Evolutionary conservation across 352 stramenopile genomes (phyloP).

Genomic region (Albugo candida): DNA sequence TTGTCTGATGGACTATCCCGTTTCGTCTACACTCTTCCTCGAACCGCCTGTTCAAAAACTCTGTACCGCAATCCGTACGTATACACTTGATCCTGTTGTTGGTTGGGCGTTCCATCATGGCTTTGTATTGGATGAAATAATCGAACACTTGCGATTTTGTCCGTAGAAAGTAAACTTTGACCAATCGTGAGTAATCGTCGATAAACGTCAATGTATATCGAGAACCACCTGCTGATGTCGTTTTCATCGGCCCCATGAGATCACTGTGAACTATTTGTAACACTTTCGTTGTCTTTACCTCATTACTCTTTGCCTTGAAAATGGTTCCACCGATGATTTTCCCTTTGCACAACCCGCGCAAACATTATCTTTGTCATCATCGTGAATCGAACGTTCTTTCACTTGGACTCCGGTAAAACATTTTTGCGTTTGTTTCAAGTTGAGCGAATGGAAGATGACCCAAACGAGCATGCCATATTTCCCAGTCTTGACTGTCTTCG

Average conservation of each 20-base stretch:
- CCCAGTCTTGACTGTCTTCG: background rate
- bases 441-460: background rate
- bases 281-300: background rate
- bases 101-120: slow-evolving; percentile 1
- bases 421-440: background rate
- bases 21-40: background rate
- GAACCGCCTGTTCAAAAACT: slow-evolving; percentile 5
- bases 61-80: slow-evolving; percentile 8
- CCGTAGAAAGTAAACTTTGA: slow-evolving; percentile 9
- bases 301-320: background rate
- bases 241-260: background rate
- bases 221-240: background rate
- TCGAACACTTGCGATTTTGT: slow-evolving; percentile 8
- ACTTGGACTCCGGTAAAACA: background rate
- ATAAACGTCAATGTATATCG: slow-evolving; percentile 6
- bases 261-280: background rate
- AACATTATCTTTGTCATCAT: slow-evolving; percentile 1
- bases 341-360: background rate
- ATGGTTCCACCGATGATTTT: background rate
- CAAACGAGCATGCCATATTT: slow-evolving; percentile 5
- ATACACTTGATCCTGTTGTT: too few relatives aligned
- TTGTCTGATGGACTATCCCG: too few relatives aligned
- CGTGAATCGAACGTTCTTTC: background rate
- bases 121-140: slow-evolving; percentile 6
- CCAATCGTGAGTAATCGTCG: slow-evolving; percentile 5